These are phyloP conservation scores for Boletus sp. DNA, from an alignment of 768 basidiomycete species.

Conservation along the genomic window DNA sequence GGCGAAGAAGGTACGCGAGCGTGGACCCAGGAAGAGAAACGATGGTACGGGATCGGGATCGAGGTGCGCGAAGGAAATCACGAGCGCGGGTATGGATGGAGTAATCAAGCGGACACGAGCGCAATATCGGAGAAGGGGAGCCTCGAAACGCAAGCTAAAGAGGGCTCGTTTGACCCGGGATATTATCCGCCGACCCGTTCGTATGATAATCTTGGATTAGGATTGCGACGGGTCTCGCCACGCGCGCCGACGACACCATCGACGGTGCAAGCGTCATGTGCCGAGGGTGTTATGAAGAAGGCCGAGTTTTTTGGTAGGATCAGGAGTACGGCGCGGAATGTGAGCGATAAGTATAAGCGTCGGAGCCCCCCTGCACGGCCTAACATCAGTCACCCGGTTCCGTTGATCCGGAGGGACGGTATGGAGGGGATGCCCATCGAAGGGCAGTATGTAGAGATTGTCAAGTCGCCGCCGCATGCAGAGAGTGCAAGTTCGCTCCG, in stretches of 20 bases:
- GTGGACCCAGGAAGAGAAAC: conserved; percentile 62
- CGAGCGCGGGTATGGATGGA: conserved; percentile 32
- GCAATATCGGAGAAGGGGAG: conserved; percentile 31
- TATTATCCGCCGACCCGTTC: conserved; percentile 17
- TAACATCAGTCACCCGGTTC: conserved; percentile 58
- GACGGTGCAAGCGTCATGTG: conserved; percentile 29
- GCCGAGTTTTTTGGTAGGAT: conserved; percentile 64
- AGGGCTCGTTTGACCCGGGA: conserved; percentile 13
- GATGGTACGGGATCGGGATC: conserved; percentile 60
- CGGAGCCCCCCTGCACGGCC: conserved; percentile 41
- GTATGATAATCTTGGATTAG: conserved; percentile 37
- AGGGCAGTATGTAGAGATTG: conserved; percentile 34
- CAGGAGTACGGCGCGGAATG: conserved; percentile 59
- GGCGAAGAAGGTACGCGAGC: conserved; percentile 57
- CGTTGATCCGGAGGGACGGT: conserved; percentile 27
- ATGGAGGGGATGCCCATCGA: conserved; percentile 26
- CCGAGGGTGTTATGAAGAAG: conserved; percentile 65
- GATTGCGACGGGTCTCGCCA: conserved; percentile 48
- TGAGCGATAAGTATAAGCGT: conserved; percentile 56
- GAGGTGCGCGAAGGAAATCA: conserved; percentile 14
- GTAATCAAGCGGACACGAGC: conserved; percentile 26
- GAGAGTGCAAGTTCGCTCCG: conserved; percentile 40
- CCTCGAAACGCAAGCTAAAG: conserved; percentile 25
- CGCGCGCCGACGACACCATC: conserved; percentile 41
- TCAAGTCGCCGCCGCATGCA: conserved; percentile 13